A percentile compares a stretch with the other conserved stretches of the same genome.
Conservation (phyloP, 2,329 filamentous ascomycete species). For the Orbilia blumenaviensis region DNA sequence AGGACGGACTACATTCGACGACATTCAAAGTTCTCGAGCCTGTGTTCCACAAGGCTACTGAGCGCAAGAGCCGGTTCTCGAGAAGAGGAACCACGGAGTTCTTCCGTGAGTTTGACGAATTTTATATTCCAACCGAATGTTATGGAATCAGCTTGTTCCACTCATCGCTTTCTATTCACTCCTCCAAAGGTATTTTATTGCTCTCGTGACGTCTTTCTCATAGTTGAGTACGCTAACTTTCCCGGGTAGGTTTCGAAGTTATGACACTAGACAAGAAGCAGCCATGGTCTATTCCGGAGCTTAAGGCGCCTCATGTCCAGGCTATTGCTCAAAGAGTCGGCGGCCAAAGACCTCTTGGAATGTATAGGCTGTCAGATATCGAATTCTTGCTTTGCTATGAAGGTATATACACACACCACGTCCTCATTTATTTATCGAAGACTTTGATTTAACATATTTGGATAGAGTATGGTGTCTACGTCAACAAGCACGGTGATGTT, state of each 20-base stretch:
- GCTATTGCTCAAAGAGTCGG: conserved; percentile 84
- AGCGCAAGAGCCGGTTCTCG: conserved; percentile 78
- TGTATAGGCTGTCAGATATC: conserved; percentile 92
- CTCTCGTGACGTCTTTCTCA: not conserved
- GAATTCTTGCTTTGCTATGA: conserved; percentile 95
- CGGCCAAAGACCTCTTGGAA: conserved; percentile 85
- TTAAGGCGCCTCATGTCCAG: conserved; percentile 73
- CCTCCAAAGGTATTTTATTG: conserved; percentile 72
- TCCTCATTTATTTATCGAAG: not conserved
- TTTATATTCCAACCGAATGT: conserved; percentile 96
- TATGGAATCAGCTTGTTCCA: conserved; percentile 97
- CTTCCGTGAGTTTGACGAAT: conserved; percentile 98
- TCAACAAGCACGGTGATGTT: conserved; percentile 97
- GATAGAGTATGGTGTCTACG: conserved; percentile 88
- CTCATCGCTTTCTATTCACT: conserved; percentile 88
- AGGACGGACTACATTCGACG: conserved; percentile 87
- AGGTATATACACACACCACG: too few species aligned
- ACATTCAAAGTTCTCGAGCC: conserved; percentile 98
- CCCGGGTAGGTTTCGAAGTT: conserved; percentile 75
- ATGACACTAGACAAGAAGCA: conserved; percentile 97
- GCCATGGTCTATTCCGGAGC: conserved; percentile 89
- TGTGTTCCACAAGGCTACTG: conserved; percentile 88
- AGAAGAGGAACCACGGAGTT: conserved; percentile 82
- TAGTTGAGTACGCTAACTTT: conserved; percentile 5
- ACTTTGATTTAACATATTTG: not conserved